Evolutionary conservation across 129 eudicot genomes (phyloP).

Genomic region (Dittrichia graveolens): DNA sequence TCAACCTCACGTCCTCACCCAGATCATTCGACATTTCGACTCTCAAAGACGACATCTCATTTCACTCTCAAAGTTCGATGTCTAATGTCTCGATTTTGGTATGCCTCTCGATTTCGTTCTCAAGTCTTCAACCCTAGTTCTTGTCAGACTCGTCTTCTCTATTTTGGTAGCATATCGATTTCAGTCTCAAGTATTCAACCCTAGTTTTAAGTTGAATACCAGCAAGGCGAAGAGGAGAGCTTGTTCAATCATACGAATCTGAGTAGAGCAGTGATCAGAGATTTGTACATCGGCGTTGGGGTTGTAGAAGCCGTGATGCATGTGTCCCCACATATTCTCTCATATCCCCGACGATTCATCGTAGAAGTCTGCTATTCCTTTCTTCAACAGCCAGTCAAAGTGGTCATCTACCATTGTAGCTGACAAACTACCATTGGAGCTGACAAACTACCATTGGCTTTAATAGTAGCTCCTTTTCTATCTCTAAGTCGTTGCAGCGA

Average conservation of each 20-base stretch:
- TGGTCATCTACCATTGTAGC: constrained; percentile 36
- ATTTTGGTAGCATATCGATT: too few species aligned
- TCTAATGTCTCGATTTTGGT: too few species aligned
- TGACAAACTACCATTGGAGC: too few species aligned
- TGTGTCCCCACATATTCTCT: constrained; percentile 98
- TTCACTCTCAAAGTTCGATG: too few species aligned
- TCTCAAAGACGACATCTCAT: too few species aligned
- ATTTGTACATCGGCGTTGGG: constrained; percentile 48
- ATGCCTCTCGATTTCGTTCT: too few species aligned
- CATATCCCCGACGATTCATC: constrained; percentile 85
- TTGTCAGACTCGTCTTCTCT: too few species aligned
- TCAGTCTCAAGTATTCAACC: too few species aligned
- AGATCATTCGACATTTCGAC: too few species aligned
- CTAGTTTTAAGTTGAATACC: constrained; percentile 41
- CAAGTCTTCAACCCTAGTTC: too few species aligned
- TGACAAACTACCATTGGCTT: constrained; percentile 24
- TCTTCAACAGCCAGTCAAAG: constrained; percentile 51
- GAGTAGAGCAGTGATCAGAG: constrained; percentile 76
- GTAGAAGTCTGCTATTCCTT: constrained; percentile 88
- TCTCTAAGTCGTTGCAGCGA: constrained; percentile 10
- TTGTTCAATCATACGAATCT: constrained; percentile 90
- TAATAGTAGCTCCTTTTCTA: constrained; percentile 25
- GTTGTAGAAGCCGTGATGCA: constrained; percentile 94
- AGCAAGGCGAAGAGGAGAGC: constrained; percentile 67
- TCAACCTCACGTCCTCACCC: too few species aligned